Evolutionary conservation across 305 asterid genomes (phyloP).

Genomic region (Salvia sclarea): DNA sequence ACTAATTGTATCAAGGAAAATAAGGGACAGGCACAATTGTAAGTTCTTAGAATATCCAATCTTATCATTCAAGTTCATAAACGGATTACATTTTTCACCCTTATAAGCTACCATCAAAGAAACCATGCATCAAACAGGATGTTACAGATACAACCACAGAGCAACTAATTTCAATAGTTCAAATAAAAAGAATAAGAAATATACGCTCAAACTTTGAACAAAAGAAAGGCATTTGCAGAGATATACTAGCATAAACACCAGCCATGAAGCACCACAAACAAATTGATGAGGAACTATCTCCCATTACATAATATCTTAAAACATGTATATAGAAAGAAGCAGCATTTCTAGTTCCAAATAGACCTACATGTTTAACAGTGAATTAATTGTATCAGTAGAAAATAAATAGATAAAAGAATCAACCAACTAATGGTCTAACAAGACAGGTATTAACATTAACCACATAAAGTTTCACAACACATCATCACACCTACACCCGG

Average conservation of each 20-base stretch:
- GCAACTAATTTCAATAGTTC: conserved; percentile 3
- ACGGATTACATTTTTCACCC: background rate
- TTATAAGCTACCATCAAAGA: background rate
- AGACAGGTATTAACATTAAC: too few species aligned
- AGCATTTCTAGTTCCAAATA: too few species aligned
- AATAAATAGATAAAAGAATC: background rate
- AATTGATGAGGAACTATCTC: background rate
- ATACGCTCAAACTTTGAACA: background rate
- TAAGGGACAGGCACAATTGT: background rate
- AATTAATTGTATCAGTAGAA: background rate
- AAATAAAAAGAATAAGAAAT: background rate
- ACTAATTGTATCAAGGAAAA: background rate
- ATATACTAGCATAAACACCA: background rate
- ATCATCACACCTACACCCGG: background rate
- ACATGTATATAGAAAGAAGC: too few species aligned
- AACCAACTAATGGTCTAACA: too few species aligned
- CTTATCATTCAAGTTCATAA: background rate
- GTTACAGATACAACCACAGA: conserved; percentile 2
- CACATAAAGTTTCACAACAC: too few species aligned
- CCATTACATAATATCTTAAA: too few species aligned
- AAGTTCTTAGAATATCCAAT: background rate
- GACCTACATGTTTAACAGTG: background rate
- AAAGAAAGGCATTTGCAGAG: background rate
- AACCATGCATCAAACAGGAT: conserved; percentile 7
- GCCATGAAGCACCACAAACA: background rate